Conservation (phyloP, 305 asterid genomes). For the Fraxinus floribunda region DNA sequence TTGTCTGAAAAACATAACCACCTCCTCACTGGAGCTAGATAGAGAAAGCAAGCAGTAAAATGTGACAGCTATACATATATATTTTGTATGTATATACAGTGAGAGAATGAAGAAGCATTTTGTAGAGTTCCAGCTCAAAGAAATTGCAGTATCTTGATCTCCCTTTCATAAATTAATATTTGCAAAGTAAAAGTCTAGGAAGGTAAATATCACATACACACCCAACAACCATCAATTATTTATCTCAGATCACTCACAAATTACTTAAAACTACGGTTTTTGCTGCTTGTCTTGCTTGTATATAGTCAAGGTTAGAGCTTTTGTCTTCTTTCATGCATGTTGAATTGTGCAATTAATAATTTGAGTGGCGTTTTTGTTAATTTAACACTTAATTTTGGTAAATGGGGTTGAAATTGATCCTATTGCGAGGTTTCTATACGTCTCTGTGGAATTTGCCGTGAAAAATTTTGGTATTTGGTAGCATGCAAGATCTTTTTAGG, state of each 20-base stretch:
- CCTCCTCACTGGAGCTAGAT: constrained; percentile 41
- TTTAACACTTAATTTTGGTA: constrained; percentile 31
- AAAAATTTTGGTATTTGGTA: constrained; percentile 29
- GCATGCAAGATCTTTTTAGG: constrained; percentile 51
- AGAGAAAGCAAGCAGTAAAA: constrained; percentile 35
- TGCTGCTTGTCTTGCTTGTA: constrained; percentile 32
- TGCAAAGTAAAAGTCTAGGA: constrained; percentile 42
- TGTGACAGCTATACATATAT: constrained; percentile 29
- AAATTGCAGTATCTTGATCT: constrained; percentile 44
- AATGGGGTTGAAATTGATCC: constrained; percentile 28
- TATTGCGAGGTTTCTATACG: constrained; percentile 18
- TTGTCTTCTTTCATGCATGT: constrained; percentile 21
- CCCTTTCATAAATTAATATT: constrained; percentile 34
- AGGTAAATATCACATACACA: constrained; percentile 16
- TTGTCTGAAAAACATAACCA: constrained; percentile 38
- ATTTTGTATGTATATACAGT: constrained; percentile 5
- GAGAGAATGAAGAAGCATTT: constrained; percentile 29
- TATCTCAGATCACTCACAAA: constrained; percentile 42
- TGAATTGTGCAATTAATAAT: constrained; percentile 29
- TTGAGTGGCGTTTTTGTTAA: constrained; percentile 30
- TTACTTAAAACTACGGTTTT: constrained; percentile 18
- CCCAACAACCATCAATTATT: constrained; percentile 28
- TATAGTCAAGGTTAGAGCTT: constrained; percentile 17
- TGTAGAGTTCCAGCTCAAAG: constrained; percentile 34
- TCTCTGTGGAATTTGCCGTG: constrained; percentile 17